Conservation (phyloP, 1,139 yeast genomes). For the Hyphopichia fennica region DNA sequence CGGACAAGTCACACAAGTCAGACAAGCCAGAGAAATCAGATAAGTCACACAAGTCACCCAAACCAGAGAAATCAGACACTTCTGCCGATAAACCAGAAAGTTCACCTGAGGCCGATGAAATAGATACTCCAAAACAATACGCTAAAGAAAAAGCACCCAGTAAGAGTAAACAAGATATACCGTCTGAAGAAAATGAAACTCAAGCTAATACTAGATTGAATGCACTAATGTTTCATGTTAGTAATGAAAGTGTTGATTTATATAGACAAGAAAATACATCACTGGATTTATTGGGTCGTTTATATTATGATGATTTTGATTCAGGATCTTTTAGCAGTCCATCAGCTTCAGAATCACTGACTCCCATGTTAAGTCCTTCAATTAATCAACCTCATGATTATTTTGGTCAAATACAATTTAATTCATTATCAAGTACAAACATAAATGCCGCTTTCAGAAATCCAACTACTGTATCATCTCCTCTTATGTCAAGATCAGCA, state of each 20-base stretch:
- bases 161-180: constrained; percentile 3
- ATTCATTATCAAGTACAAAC: constrained; percentile 6
- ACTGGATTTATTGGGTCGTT: constrained; percentile 43
- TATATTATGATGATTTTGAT: constrained; percentile 47
- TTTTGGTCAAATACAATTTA: background rate
- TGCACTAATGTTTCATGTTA: constrained; percentile 41
- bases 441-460: constrained; percentile 2
- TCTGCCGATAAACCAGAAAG: too few species aligned
- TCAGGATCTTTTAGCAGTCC: constrained; percentile 24
- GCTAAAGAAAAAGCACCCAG: constrained; percentile 11
- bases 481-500: constrained; percentile 7
- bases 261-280: constrained; percentile 41
- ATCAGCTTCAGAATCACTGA: constrained; percentile 14
- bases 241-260: constrained; percentile 41
- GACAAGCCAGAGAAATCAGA: background rate
- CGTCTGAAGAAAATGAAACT: constrained; percentile 30
- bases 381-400: constrained; percentile 9
- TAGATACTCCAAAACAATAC: constrained; percentile 11
- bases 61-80: background rate
- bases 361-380: constrained; percentile 14
- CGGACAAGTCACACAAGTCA: background rate
- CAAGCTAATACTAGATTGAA: constrained; percentile 39
- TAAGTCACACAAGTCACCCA: background rate
- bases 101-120: background rate
- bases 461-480: background rate